Percentiles rank a stretch among this genome's conserved stretches.
These are phyloP conservation scores for Syzygium oleosum DNA, from an alignment of 345 rosid species.

Conservation along the genomic window DNA sequence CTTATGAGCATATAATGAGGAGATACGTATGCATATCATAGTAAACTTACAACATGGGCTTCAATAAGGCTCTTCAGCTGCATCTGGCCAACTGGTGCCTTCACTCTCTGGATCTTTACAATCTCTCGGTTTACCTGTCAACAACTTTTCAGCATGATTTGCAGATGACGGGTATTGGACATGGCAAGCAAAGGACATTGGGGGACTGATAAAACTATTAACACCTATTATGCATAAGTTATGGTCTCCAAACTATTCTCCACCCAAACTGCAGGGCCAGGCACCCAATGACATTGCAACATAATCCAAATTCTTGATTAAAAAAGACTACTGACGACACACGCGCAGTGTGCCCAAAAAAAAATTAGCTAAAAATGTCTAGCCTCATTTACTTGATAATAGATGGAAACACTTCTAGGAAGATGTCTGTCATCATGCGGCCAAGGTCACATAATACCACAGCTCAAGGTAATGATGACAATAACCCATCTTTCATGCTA, in stretches of 20 bases:
- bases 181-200: neutral
- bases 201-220: neutral
- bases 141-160: neutral
- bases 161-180: neutral
- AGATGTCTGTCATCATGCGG: neutral
- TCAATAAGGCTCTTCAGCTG: constrained; percentile 87
- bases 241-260: neutral
- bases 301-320: neutral
- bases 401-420: neutral
- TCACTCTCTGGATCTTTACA: constrained; percentile 87
- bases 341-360: neutral
- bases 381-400: neutral
- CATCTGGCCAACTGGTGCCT: constrained; percentile 95
- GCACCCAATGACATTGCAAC: neutral
- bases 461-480: neutral
- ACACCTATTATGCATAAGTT: neutral
- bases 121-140: constrained; percentile 80
- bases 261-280: neutral
- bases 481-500: neutral
- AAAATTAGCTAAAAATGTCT: neutral
- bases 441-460: neutral
- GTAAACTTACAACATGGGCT: constrained; percentile 80
- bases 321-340: neutral
- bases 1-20: neutral
- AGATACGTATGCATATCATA: neutral